Percentiles rank a stretch among this genome's conserved stretches.
Evolutionary conservation across 768 basidiomycete genomes (phyloP).

Genomic region (Auriscalpium orientale): DNA sequence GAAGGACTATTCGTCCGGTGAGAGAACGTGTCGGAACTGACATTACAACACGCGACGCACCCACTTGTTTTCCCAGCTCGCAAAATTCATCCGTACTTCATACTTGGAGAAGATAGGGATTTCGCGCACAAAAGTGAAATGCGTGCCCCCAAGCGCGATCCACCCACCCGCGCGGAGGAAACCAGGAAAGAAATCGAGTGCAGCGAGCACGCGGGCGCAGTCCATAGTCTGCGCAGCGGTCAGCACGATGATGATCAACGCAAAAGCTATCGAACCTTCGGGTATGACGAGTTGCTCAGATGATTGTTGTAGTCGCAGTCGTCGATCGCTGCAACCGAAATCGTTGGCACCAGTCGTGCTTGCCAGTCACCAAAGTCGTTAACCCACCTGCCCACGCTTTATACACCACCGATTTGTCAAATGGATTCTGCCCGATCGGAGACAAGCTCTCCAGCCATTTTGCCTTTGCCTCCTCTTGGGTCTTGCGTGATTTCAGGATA

Average conservation of each 20-base stretch:
- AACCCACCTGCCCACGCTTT: conserved; percentile 16
- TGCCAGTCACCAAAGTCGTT: not conserved
- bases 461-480: not conserved
- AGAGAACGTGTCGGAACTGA: not conserved
- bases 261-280: conserved; percentile 40
- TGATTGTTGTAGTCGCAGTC: conserved; percentile 71
- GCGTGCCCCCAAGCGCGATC: conserved; percentile 55
- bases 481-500: conserved; percentile 1
- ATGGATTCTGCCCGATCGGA: conserved; percentile 17
- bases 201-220: conserved; percentile 35
- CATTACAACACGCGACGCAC: conserved; percentile 28
- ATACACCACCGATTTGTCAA: conserved; percentile 10
- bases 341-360: not conserved
- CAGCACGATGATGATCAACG: not conserved
- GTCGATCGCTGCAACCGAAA: conserved; percentile 42
- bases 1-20: conserved; percentile 39
- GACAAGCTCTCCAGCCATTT: conserved; percentile 11
- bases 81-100: conserved; percentile 51
- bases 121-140: conserved; percentile 64
- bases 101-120: conserved; percentile 56
- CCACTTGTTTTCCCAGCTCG: conserved; percentile 76
- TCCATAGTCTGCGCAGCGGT: conserved; percentile 23
- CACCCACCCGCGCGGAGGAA: conserved; percentile 54
- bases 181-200: conserved; percentile 44
- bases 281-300: conserved; percentile 76